A percentile compares a stretch with the other conserved stretches of the same genome.
Conservation (phyloP, 495 filamentous ascomycete species). For the Talaromyces proteolyticus region DNA sequence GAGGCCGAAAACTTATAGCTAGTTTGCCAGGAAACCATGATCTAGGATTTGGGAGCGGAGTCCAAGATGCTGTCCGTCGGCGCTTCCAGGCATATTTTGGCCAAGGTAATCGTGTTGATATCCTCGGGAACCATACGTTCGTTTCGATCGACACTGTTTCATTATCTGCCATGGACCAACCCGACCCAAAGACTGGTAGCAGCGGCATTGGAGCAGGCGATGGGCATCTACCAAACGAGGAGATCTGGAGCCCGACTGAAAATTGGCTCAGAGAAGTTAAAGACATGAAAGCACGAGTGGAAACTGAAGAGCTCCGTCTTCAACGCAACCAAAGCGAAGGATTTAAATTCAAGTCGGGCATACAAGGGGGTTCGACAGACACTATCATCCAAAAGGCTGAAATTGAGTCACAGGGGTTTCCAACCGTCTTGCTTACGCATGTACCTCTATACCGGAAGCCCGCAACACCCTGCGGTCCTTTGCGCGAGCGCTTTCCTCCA, state of each 20-base stretch:
- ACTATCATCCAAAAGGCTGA: constrained; percentile 17
- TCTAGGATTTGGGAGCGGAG: constrained; percentile 82
- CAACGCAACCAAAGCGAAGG: constrained; percentile 35
- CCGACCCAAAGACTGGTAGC: constrained; percentile 41
- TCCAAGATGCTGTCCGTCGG: constrained; percentile 70
- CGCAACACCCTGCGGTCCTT: constrained; percentile 86
- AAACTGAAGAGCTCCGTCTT: constrained; percentile 33
- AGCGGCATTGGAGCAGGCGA: constrained; percentile 28
- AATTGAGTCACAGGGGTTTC: constrained; percentile 46
- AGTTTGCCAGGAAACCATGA: constrained; percentile 95
- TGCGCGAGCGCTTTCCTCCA: constrained; percentile 75
- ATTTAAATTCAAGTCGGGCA: constrained; percentile 42
- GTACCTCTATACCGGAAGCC: constrained; percentile 79
- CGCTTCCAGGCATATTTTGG: constrained; percentile 89
- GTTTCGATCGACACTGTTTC: constrained; percentile 87
- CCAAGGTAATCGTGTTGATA: constrained; percentile 76
- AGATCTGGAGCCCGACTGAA: constrained; percentile 69
- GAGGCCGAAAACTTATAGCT: constrained; percentile 62
- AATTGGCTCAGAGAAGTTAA: constrained; percentile 68
- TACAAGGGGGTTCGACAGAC: constrained; percentile 20
- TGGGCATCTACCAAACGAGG: constrained; percentile 29
- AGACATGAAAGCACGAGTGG: constrained; percentile 31
- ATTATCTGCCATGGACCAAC: constrained; percentile 63
- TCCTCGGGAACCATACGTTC: constrained; percentile 93
- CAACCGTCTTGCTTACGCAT: constrained; percentile 82